These are phyloP conservation scores for Kernera saxatilis DNA, from an alignment of 345 rosid species.

Conservation along the genomic window DNA sequence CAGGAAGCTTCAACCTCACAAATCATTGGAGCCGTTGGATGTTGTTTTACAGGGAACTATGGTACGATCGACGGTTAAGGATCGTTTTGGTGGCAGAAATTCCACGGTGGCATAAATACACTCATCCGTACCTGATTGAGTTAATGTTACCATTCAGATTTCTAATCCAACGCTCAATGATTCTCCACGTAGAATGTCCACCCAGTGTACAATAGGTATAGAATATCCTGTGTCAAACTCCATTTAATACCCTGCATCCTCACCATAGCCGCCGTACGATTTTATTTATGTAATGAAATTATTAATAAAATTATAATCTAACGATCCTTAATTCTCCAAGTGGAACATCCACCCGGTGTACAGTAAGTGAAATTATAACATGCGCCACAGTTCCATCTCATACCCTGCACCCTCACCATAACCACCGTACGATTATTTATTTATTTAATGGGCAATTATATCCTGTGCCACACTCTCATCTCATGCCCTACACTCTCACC, in stretches of 20 bases:
- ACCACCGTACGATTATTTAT: too few species aligned
- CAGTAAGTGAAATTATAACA: too few species aligned
- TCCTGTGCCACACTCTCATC: not conserved
- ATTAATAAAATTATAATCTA: not conserved
- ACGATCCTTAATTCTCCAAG: too few species aligned
- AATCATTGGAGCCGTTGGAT: slow-evolving; percentile 45
- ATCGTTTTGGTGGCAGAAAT: slow-evolving; percentile 85
- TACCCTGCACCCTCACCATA: too few species aligned
- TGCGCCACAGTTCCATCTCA: too few species aligned
- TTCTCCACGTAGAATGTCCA: slow-evolving; percentile 92
- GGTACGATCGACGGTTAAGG: slow-evolving; percentile 95
- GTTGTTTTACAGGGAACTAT: slow-evolving; percentile 46
- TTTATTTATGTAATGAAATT: not conserved
- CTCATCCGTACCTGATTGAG: slow-evolving; percentile 84
- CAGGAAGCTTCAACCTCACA: slow-evolving; percentile 74
- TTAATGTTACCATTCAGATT: slow-evolving; percentile 72
- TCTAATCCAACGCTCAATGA: slow-evolving; percentile 76
- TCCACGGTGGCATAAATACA: slow-evolving; percentile 70
- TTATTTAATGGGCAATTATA: too few species aligned
- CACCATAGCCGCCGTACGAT: not conserved
- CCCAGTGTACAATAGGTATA: slow-evolving; percentile 83
- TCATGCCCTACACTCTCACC: not conserved
- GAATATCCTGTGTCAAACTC: not conserved
- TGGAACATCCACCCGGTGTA: too few species aligned
- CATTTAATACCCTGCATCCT: not conserved